A percentile compares a stretch with the other conserved stretches of the same genome.
phyloP scores from a whole-genome alignment of 1,284 basidiomycete genomes.

The Rhodotorula sp. region DNA sequence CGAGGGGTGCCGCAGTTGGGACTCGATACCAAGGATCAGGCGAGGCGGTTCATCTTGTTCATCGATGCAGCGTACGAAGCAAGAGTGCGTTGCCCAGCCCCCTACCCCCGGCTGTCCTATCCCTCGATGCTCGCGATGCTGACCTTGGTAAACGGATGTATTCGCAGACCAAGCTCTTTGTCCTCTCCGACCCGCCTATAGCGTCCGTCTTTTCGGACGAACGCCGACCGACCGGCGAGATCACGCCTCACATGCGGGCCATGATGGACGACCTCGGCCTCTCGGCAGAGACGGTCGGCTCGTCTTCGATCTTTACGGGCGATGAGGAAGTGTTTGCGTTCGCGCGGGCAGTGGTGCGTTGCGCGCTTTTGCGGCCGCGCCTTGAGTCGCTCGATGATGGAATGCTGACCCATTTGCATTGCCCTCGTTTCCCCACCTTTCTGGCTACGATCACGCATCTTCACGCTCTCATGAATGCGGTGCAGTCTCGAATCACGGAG shows the following conservation, averaged over 20 bases:
- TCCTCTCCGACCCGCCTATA: slow-evolving; percentile 85
- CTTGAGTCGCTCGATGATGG: not conserved
- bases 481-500: slow-evolving; percentile 35
- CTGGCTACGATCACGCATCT: too few species aligned
- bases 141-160: not conserved
- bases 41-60: slow-evolving; percentile 92
- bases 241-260: slow-evolving; percentile 73
- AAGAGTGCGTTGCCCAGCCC: slow-evolving; percentile 11
- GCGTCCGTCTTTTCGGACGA: slow-evolving; percentile 81
- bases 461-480: too few species aligned
- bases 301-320: slow-evolving; percentile 81
- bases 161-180: slow-evolving; percentile 77
- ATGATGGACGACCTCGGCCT: slow-evolving; percentile 86
- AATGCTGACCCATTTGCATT: not conserved
- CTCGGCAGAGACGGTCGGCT: slow-evolving; percentile 64
- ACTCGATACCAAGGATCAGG: slow-evolving; percentile 81
- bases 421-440: not conserved
- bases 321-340: slow-evolving; percentile 95
- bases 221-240: slow-evolving; percentile 44
- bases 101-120: not conserved
- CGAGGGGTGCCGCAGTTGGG: slow-evolving; percentile 82
- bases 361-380: too few species aligned
- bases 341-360: slow-evolving; percentile 62
- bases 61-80: slow-evolving; percentile 91
- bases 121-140: not conserved